Evolutionary conservation across 352 stramenopile genomes (phyloP).

Genomic region (Pythium sp.): DNA sequence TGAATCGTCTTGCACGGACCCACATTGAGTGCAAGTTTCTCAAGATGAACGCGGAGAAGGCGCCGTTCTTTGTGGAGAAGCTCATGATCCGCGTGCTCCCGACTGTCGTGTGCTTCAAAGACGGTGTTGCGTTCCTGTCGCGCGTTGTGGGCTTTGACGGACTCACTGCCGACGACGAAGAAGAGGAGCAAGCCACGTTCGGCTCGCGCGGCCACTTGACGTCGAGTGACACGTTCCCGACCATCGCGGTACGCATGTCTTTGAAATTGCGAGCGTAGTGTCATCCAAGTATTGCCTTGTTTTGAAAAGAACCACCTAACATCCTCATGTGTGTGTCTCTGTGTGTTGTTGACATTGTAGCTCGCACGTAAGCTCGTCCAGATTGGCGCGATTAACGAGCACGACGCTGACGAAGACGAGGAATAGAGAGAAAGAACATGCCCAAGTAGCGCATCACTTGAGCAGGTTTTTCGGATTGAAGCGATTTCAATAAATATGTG

Average conservation of each 20-base stretch:
- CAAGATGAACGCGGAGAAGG: constrained; percentile 93
- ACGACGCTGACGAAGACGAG: constrained; percentile 37
- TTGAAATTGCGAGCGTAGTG: not conserved
- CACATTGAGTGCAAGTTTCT: constrained; percentile 95
- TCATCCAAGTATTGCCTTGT: not conserved
- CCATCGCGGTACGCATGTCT: constrained; percentile 37
- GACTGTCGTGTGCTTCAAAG: constrained; percentile 90
- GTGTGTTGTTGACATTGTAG: constrained; percentile 24
- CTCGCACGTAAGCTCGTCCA: constrained; percentile 54
- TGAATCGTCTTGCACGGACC: constrained; percentile 46
- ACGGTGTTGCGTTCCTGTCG: constrained; percentile 90
- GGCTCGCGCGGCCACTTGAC: constrained; percentile 37
- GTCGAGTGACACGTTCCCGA: constrained; percentile 59
- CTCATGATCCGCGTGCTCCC: constrained; percentile 92
- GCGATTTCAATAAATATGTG: constrained; percentile 14
- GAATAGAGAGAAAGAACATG: constrained; percentile 8
- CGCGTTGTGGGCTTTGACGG: constrained; percentile 92
- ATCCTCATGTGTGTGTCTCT: not conserved
- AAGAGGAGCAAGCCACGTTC: constrained; percentile 36
- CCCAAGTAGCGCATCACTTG: not conserved
- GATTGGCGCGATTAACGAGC: constrained; percentile 55
- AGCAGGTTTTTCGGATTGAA: not conserved
- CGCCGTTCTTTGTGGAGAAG: constrained; percentile 94
- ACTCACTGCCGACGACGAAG: constrained; percentile 78
- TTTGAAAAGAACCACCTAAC: not conserved